These are phyloP conservation scores for bread wheat (Triticum aestivum) DNA, from an alignment of 176 grass and related monocot genomes.

Conservation along the genomic window DNA sequence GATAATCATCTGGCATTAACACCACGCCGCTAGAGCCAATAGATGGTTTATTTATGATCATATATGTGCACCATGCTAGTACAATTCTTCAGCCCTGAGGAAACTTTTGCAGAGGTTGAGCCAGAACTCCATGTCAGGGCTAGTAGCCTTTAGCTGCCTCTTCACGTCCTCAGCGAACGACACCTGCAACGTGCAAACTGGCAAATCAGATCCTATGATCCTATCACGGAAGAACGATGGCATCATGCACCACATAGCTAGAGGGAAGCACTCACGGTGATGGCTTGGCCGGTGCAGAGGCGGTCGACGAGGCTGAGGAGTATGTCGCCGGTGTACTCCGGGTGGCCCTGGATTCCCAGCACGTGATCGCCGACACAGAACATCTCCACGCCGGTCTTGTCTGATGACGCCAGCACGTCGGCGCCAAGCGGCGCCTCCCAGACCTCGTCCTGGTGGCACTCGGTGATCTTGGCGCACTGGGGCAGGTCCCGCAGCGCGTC, in stretches of 20 bases:
- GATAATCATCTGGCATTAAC: no score
- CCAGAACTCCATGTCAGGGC: constrained; percentile 72
- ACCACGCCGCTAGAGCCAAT: neutral
- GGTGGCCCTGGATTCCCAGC: constrained; percentile 89
- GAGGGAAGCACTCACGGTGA: constrained; percentile 49
- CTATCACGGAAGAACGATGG: neutral
- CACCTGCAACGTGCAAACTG: constrained; percentile 8
- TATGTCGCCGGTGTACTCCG: constrained; percentile 89
- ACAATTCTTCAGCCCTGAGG: constrained; percentile 48
- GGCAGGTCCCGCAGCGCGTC: constrained; percentile 35
- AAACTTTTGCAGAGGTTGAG: constrained; percentile 76
- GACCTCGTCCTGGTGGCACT: constrained; percentile 88
- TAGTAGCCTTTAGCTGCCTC: constrained; percentile 47
- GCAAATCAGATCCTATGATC: neutral
- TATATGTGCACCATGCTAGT: neutral
- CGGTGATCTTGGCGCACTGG: constrained; percentile 50
- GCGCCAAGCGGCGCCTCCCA: constrained; percentile 72
- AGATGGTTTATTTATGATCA: neutral
- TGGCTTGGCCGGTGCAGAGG: constrained; percentile 42
- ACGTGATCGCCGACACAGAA: constrained; percentile 60
- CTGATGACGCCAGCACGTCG: constrained; percentile 68
- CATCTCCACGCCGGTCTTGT: constrained; percentile 74
- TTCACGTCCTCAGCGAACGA: constrained; percentile 54
- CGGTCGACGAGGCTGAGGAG: constrained; percentile 69
- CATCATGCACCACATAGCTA: neutral